Conservation (phyloP, 116 monocot species). For the Phalaenopsis hybrid region DNA sequence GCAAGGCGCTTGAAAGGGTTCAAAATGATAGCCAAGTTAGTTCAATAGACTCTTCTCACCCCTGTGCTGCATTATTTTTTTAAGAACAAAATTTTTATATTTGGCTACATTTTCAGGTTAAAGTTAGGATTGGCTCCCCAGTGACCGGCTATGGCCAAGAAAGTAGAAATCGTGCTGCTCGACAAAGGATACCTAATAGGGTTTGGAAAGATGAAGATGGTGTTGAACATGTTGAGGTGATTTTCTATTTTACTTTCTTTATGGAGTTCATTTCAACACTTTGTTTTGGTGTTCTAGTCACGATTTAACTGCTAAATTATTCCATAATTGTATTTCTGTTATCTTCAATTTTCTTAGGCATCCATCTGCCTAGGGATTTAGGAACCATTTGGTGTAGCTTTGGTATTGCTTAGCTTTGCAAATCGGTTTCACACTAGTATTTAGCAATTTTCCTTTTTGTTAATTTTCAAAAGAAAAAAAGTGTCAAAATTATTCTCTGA, state of each 20-base stretch:
- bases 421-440: neutral
- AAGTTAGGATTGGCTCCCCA: constrained; percentile 90
- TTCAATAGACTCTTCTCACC: constrained; percentile 2
- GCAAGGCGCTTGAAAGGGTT: constrained; percentile 85
- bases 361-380: too few species aligned
- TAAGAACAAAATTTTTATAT: neutral
- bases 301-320: too few species aligned
- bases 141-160: constrained; percentile 97
- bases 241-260: neutral
- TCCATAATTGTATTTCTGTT: neutral
- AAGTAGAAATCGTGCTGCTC: constrained; percentile 93
- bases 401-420: neutral
- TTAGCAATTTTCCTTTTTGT: too few species aligned
- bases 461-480: too few species aligned
- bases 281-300: too few species aligned
- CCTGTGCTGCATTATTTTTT: neutral
- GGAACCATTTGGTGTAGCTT: neutral
- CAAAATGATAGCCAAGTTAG: constrained; percentile 89
- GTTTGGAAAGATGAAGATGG: constrained; percentile 96
- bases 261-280: neutral
- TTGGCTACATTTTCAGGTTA: constrained; percentile 46
- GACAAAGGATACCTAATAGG: constrained; percentile 76
- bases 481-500: too few species aligned
- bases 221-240: constrained; percentile 92
- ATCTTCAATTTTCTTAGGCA: neutral